Percentiles rank a stretch among this genome's conserved stretches.
phyloP scores from a whole-genome alignment of 2,329 filamentous ascomycete species.

The Penicillium sp. region DNA sequence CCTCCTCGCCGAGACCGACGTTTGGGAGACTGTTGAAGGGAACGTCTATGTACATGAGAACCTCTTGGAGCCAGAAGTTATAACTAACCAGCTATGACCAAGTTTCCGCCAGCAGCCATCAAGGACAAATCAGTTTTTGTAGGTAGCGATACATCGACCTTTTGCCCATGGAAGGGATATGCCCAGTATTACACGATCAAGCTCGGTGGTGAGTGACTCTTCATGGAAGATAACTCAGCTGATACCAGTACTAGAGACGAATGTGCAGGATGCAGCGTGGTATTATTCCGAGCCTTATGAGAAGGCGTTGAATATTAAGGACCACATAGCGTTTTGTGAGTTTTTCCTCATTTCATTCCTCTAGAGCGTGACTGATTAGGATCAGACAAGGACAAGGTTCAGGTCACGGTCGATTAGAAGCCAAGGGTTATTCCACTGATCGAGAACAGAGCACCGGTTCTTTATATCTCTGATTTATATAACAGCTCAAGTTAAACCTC shows the following conservation, averaged over 20 bases:
- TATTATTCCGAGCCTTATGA: conserved; percentile 52
- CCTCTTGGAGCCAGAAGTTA: no score
- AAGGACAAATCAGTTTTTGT: conserved; percentile 43
- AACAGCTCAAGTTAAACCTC: background rate
- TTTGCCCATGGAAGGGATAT: conserved; percentile 55
- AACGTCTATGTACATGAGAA: conserved; percentile 48
- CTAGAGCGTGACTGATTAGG: background rate
- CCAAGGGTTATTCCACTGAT: no score
- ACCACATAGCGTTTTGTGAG: conserved; percentile 57
- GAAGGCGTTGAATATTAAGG: conserved; percentile 49
- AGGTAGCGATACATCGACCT: conserved; percentile 45
- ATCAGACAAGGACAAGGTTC: conserved; percentile 5
- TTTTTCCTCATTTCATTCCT: background rate
- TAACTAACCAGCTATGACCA: background rate
- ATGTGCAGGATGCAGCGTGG: conserved; percentile 54
- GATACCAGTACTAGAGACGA: conserved; percentile 34
- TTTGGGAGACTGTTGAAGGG: conserved; percentile 54
- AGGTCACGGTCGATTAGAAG: conserved; percentile 2
- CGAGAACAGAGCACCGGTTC: no score
- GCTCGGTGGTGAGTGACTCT: conserved; percentile 39
- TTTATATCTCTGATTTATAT: no score
- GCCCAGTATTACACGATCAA: conserved; percentile 55
- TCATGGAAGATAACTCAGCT: background rate
- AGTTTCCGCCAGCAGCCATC: conserved; percentile 47
- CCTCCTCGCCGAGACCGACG: conserved; percentile 48